Percentiles rank a stretch among this genome's conserved stretches.
These are phyloP conservation scores for Tricharina praecox DNA, from an alignment of 495 filamentous ascomycete genomes.

Conservation along the genomic window DNA sequence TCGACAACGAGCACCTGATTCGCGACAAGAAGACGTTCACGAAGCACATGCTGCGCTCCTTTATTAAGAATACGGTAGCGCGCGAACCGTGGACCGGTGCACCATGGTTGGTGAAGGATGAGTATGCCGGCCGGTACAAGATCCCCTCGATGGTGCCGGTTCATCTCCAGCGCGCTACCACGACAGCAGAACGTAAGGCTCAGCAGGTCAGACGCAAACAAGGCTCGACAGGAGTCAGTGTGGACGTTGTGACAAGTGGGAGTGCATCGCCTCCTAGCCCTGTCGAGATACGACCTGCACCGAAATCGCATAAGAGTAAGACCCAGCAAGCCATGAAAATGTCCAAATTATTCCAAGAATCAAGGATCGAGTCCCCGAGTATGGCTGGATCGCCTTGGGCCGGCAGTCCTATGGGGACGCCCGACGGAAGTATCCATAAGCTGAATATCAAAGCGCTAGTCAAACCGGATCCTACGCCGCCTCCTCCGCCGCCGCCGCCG, in stretches of 20 bases:
- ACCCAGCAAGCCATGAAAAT: slow-evolving; percentile 27
- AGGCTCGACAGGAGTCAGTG: slow-evolving; percentile 15
- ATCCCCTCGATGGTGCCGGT: slow-evolving; percentile 72
- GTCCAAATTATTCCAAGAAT: slow-evolving; percentile 29
- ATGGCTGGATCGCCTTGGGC: slow-evolving; percentile 23
- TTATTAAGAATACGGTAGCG: slow-evolving; percentile 85
- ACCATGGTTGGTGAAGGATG: slow-evolving; percentile 84
- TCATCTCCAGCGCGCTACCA: slow-evolving; percentile 63
- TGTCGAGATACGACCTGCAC: slow-evolving; percentile 64
- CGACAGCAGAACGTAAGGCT: slow-evolving; percentile 59
- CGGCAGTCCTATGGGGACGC: slow-evolving; percentile 23
- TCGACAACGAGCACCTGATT: slow-evolving; percentile 66
- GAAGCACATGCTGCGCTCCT: slow-evolving; percentile 81
- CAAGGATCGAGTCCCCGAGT: slow-evolving; percentile 26
- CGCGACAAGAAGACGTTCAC: slow-evolving; percentile 88
- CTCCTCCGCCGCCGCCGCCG: slow-evolving; percentile 43
- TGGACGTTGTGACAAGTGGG: slow-evolving; percentile 28
- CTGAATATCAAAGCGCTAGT: slow-evolving; percentile 15
- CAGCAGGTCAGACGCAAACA: slow-evolving; percentile 50
- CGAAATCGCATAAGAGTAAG: slow-evolving; percentile 60
- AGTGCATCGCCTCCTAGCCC: slow-evolving; percentile 40
- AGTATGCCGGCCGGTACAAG: slow-evolving; percentile 65
- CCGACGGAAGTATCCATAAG: slow-evolving; percentile 20
- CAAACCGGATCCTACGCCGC: slow-evolving; percentile 25
- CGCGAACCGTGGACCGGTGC: slow-evolving; percentile 86